Evolutionary conservation across 169 alveolate species (phyloP).

Genomic region (Eimeria tenella): DNA sequence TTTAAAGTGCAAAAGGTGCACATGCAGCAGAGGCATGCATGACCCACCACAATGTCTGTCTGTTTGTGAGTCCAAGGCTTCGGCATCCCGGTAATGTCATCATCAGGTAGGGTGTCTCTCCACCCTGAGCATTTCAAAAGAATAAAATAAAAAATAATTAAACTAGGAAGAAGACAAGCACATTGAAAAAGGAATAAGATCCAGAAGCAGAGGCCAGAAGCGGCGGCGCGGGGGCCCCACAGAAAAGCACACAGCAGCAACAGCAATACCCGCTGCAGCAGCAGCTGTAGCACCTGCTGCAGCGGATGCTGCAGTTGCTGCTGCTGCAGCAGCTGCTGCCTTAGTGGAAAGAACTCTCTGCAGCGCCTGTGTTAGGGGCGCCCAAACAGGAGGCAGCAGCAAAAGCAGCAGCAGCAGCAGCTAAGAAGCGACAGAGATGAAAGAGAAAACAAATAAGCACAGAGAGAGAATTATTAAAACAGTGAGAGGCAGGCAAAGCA

Average conservation of each 20-base stretch:
- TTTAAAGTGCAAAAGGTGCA: too few species aligned
- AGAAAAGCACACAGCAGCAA: too few species aligned
- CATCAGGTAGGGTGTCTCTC: slow-evolving; percentile 45
- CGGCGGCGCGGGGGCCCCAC: background rate
- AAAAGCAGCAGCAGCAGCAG: background rate
- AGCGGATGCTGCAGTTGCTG: background rate
- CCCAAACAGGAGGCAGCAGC: background rate
- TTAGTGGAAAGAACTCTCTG: too few species aligned
- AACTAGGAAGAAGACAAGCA: background rate
- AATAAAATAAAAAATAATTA: background rate
- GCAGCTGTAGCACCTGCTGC: too few species aligned
- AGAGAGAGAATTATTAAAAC: too few species aligned
- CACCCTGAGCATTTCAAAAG: slow-evolving; percentile 3
- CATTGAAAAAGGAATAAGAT: background rate
- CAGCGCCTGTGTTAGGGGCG: too few species aligned
- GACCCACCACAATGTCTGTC: slow-evolving; percentile 40
- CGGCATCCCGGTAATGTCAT: slow-evolving; percentile 52
- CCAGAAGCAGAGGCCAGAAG: background rate
- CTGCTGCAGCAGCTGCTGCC: slow-evolving; percentile 8
- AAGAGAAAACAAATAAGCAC: too few species aligned
- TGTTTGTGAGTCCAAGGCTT: slow-evolving; percentile 69
- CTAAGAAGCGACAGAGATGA: too few species aligned
- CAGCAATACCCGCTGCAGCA: too few species aligned
- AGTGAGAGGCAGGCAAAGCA: too few species aligned
- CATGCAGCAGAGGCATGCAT: too few species aligned